A percentile compares a stretch with the other conserved stretches of the same genome.
Conservation (phyloP, 2,329 filamentous ascomycete species). For the Neurospora sp. region DNA sequence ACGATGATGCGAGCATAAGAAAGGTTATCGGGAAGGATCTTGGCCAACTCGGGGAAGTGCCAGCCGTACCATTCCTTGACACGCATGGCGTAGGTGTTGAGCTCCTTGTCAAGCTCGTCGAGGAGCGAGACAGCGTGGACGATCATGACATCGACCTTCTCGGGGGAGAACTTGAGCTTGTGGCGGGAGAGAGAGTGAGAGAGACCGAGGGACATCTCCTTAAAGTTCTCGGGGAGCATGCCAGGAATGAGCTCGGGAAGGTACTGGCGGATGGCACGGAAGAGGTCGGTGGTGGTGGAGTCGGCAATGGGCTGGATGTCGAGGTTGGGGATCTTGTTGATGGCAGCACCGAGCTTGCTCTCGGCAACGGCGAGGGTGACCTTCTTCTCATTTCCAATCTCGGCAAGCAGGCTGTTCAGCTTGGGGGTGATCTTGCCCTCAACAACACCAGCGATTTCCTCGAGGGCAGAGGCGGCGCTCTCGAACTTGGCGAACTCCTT, state of each 20-base stretch:
- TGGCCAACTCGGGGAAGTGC: slow-evolving; percentile 98
- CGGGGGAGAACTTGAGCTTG: slow-evolving; percentile 96
- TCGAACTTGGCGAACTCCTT: slow-evolving; percentile 98
- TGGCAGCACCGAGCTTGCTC: slow-evolving; percentile 81
- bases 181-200: slow-evolving; percentile 94
- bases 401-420: slow-evolving; percentile 70
- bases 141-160: slow-evolving; percentile 99
- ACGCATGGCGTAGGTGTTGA: slow-evolving; percentile 98
- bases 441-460: slow-evolving; percentile 79
- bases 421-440: slow-evolving; percentile 93
- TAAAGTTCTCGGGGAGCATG: slow-evolving; percentile 72
- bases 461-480: slow-evolving; percentile 78
- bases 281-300: slow-evolving; percentile 75
- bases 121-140: slow-evolving; percentile 91
- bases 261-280: slow-evolving; percentile 87
- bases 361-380: slow-evolving; percentile 89
- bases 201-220: slow-evolving; percentile 91
- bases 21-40: slow-evolving; percentile 94
- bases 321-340: slow-evolving; percentile 82
- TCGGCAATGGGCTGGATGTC: slow-evolving; percentile 77
- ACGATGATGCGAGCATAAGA: slow-evolving; percentile 86
- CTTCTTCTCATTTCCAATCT: slow-evolving; percentile 96
- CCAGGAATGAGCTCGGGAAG: slow-evolving; percentile 85
- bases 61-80: slow-evolving; percentile 99
- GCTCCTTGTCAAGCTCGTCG: slow-evolving; percentile 95